Conservation (phyloP, 768 basidiomycete genomes). For the Tricholoma furcatifolium region DNA sequence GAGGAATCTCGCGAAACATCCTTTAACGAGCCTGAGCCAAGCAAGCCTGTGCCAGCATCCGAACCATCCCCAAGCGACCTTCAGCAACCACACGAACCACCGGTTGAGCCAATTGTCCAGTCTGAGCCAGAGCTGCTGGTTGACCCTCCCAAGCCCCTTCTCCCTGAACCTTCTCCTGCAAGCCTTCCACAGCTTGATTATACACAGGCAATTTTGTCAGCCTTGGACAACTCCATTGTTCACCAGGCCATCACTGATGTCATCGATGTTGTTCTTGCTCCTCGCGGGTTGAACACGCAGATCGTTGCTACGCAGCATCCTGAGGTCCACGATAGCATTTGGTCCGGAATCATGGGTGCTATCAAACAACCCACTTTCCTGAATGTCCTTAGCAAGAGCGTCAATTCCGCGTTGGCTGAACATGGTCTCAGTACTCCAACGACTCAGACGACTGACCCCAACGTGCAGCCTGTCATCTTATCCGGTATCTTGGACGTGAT, state of each 20-base stretch:
- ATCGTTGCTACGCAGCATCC: neutral
- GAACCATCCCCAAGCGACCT: too few relatives aligned
- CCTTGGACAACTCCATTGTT: neutral
- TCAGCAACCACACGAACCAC: too few relatives aligned
- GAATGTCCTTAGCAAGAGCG: neutral
- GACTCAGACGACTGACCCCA: neutral
- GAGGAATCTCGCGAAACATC: too few relatives aligned
- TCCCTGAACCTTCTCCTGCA: too few relatives aligned
- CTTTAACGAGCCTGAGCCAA: too few relatives aligned
- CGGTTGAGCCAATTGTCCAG: too few relatives aligned
- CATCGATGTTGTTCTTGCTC: neutral
- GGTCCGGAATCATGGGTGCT: conserved; percentile 2
- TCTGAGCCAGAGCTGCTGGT: too few relatives aligned
- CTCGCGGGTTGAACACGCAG: conserved; percentile 1
- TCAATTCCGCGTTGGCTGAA: neutral
- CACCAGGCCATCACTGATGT: neutral
- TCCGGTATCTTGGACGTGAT: conserved; percentile 1
- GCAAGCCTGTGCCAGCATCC: too few relatives aligned
- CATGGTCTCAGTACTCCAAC: neutral
- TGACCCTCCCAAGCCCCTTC: too few relatives aligned
- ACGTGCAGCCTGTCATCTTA: conserved; percentile 1
- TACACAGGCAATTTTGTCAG: neutral
- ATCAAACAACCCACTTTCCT: conserved; percentile 3
- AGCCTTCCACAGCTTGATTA: neutral
- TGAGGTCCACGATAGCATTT: conserved; percentile 1